Percentiles rank a stretch among this genome's conserved stretches.
Evolutionary conservation across 805 yeast species (phyloP).

Genomic region (Saturnispora bothae): DNA sequence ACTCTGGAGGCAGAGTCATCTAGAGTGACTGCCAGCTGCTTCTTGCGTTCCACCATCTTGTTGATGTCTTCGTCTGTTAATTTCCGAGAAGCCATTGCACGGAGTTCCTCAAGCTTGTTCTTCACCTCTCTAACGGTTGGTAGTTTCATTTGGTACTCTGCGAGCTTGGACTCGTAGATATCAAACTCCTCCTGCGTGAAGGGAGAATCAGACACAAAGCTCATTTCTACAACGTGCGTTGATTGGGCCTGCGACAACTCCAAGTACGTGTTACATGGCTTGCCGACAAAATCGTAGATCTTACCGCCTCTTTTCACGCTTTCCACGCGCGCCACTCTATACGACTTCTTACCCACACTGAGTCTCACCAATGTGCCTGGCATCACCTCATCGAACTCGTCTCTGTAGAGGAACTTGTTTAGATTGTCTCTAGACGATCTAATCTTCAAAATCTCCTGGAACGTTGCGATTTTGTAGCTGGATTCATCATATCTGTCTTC

Average conservation of each 20-base stretch:
- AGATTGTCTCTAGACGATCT: conserved; percentile 71
- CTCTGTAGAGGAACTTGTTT: conserved; percentile 68
- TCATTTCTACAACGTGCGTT: conserved; percentile 66
- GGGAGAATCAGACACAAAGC: conserved; percentile 68
- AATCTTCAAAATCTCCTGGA: conserved; percentile 49
- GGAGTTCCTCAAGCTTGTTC: conserved; percentile 52
- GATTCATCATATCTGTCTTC: conserved; percentile 28
- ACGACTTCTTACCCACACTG: conserved; percentile 67
- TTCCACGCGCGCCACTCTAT: conserved; percentile 77
- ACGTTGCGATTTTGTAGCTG: conserved; percentile 33
- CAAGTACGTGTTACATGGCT: conserved; percentile 42
- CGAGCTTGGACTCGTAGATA: conserved; percentile 36
- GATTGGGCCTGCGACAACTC: conserved; percentile 75
- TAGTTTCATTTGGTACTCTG: conserved; percentile 23
- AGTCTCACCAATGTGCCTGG: conserved; percentile 74
- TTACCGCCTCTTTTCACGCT: conserved; percentile 35
- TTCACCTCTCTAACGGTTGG: conserved; percentile 59
- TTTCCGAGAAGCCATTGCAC: conserved; percentile 50
- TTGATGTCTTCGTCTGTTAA: conserved; percentile 68
- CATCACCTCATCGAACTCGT: conserved; percentile 62
- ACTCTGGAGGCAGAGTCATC: conserved; percentile 66
- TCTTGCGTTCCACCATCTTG: conserved; percentile 65
- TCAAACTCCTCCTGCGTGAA: conserved; percentile 64
- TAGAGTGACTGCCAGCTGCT: conserved; percentile 42
- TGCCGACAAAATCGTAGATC: conserved; percentile 33